These are phyloP conservation scores for Nothophaeocryptopus gaeumannii DNA, from an alignment of 2,329 filamentous ascomycete genomes.

Conservation along the genomic window DNA sequence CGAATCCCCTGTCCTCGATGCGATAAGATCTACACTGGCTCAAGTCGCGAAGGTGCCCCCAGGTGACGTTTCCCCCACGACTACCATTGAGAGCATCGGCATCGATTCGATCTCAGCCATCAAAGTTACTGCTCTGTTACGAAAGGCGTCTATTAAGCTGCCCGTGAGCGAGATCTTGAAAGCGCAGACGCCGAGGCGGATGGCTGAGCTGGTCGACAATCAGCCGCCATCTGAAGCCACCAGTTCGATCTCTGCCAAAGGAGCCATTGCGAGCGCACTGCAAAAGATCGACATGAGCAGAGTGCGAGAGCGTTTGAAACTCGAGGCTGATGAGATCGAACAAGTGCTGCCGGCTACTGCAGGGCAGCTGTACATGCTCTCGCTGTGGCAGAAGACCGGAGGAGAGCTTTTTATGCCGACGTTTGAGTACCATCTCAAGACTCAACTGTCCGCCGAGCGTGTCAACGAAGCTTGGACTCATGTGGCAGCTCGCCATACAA, in stretches of 20 bases:
- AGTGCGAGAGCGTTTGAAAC: conserved; percentile 24
- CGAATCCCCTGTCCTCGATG: conserved; percentile 6
- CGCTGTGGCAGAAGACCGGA: conserved; percentile 66
- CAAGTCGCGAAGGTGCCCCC: conserved; percentile 57
- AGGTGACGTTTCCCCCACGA: conserved; percentile 56
- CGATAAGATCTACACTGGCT: conserved; percentile 49
- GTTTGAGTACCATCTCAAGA: conserved; percentile 61
- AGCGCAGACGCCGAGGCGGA: conserved; percentile 62
- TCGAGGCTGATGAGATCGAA: conserved; percentile 52
- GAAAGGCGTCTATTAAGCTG: conserved; percentile 60
- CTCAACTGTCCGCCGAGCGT: conserved; percentile 35
- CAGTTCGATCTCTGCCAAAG: neutral
- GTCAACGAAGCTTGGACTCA: conserved; percentile 61
- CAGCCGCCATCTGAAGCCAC: neutral
- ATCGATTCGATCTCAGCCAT: conserved; percentile 91
- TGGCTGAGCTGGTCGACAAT: conserved; percentile 48
- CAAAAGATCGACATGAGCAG: conserved; percentile 7
- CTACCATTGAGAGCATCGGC: conserved; percentile 77
- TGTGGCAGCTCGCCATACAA: conserved; percentile 56
- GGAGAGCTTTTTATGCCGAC: conserved; percentile 70
- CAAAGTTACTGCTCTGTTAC: conserved; percentile 71
- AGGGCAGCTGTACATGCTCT: conserved; percentile 79
- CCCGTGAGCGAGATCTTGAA: conserved; percentile 69
- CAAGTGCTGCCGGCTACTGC: conserved; percentile 65
- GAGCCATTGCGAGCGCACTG: conserved; percentile 20